Percentiles rank a stretch among this genome's conserved stretches.
These are phyloP conservation scores for Colletotrichum lindemuthianum DNA, from an alignment of 2,329 filamentous ascomycete genomes.

Conservation along the genomic window DNA sequence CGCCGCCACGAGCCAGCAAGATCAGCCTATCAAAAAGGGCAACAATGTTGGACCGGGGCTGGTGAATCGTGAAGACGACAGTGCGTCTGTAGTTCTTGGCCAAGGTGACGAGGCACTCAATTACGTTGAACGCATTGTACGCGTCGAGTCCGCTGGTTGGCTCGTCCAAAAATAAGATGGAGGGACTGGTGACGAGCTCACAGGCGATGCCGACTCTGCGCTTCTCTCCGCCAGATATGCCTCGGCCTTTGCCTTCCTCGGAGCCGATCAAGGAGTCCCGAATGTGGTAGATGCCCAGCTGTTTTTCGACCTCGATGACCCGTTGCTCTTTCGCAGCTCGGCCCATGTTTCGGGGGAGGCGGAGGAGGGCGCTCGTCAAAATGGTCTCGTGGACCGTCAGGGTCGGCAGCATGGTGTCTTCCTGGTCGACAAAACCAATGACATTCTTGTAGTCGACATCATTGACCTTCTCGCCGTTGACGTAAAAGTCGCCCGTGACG, in stretches of 20 bases:
- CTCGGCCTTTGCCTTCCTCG: conserved; percentile 91
- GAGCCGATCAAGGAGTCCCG: conserved; percentile 95
- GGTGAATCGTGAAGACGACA: conserved; percentile 98
- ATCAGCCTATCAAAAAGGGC: conserved; percentile 96
- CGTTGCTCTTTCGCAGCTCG: conserved; percentile 87
- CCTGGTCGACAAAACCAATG: conserved; percentile 97
- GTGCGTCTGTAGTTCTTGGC: conserved; percentile 98
- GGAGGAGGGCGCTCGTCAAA: conserved; percentile 88
- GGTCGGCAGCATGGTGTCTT: conserved; percentile 95
- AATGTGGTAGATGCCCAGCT: conserved; percentile 94
- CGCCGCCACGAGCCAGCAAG: conserved; percentile 86
- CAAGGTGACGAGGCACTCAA: conserved; percentile 93
- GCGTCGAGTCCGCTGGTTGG: conserved; percentile 96
- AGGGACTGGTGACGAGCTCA: conserved; percentile 96
- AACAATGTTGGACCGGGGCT: conserved; percentile 97
- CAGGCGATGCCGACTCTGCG: conserved; percentile 96
- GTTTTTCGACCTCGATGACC: conserved; percentile 92
- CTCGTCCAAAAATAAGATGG: conserved; percentile 96
- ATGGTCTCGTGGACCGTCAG: conserved; percentile 98
- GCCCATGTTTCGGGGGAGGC: conserved; percentile 93
- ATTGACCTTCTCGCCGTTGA: conserved; percentile 90
- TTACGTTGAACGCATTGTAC: conserved; percentile 97
- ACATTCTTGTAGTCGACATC: conserved; percentile 90
- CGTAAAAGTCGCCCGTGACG: conserved; percentile 82
- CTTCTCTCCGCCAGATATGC: conserved; percentile 97